Conservation (phyloP, 441 rosid species). For the Hura crepitans region DNA sequence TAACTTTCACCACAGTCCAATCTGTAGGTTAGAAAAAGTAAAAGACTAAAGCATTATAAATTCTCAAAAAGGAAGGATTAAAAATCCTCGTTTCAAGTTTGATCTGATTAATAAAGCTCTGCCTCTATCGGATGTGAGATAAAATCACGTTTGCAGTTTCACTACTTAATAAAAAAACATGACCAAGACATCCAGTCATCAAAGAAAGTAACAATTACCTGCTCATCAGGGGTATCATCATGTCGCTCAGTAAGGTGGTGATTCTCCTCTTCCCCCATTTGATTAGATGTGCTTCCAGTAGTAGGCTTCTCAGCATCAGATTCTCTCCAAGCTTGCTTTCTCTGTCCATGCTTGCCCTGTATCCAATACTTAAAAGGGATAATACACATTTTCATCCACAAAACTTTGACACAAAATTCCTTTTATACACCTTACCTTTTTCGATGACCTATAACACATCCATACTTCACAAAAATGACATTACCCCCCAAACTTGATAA, state of each 20-base stretch:
- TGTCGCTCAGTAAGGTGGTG: conserved; percentile 48
- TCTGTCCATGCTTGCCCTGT: conserved; percentile 57
- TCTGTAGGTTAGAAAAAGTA: neutral
- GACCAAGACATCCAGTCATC: conserved; percentile 1
- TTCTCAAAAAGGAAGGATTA: too few species aligned
- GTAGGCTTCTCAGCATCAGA: conserved; percentile 49
- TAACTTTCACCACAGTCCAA: neutral
- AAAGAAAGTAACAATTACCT: conserved; percentile 36
- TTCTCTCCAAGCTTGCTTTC: conserved; percentile 58
- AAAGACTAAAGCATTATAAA: neutral
- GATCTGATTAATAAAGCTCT: neutral
- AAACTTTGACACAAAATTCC: too few species aligned
- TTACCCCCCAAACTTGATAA: too few species aligned
- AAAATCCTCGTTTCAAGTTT: neutral
- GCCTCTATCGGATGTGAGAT: too few species aligned
- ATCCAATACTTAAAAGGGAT: conserved; percentile 2
- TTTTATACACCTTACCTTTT: too few species aligned
- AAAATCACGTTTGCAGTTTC: too few species aligned
- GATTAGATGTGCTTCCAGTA: conserved; percentile 37
- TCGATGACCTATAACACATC: too few species aligned
- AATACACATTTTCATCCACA: too few species aligned
- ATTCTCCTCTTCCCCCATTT: conserved; percentile 46
- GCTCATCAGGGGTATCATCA: conserved; percentile 54
- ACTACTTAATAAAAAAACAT: neutral
- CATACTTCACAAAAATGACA: too few species aligned